Conservation (phyloP, 1,139 yeast species). For the Hyphopichia fennica region DNA sequence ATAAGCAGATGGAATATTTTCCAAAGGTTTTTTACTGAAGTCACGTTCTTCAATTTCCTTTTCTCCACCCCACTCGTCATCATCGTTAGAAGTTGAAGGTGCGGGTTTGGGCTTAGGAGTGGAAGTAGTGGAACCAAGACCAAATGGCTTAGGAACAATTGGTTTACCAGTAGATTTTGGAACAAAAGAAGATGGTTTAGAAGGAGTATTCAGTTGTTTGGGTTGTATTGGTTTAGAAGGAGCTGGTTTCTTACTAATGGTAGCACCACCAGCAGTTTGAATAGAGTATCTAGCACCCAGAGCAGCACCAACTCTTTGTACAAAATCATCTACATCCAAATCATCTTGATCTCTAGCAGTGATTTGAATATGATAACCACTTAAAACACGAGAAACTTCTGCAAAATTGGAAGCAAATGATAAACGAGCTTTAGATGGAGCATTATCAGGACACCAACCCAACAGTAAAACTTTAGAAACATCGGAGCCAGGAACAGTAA, state of each 20-base stretch:
- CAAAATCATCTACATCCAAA: slow-evolving; percentile 72
- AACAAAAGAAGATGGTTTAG: slow-evolving; percentile 30
- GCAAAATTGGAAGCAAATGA: slow-evolving; percentile 78
- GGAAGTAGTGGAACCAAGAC: slow-evolving; percentile 23
- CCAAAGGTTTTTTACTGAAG: slow-evolving; percentile 61
- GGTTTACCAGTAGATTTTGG: slow-evolving; percentile 46
- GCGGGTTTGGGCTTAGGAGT: slow-evolving; percentile 15
- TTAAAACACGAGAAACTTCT: slow-evolving; percentile 64
- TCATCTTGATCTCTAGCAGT: slow-evolving; percentile 96
- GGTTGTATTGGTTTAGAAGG: slow-evolving; percentile 19
- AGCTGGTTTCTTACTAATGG: slow-evolving; percentile 16
- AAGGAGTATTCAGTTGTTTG: slow-evolving; percentile 17
- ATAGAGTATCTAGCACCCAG: slow-evolving; percentile 94
- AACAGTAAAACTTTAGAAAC: slow-evolving; percentile 79
- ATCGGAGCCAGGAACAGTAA: slow-evolving; percentile 86
- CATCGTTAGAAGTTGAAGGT: slow-evolving; percentile 27
- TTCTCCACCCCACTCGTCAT: slow-evolving; percentile 67
- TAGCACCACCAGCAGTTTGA: slow-evolving; percentile 30
- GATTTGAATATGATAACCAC: slow-evolving; percentile 91
- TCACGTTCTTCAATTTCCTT: slow-evolving; percentile 72
- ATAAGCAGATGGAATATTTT: slow-evolving; percentile 63
- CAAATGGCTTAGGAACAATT: slow-evolving; percentile 18
- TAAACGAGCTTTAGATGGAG: slow-evolving; percentile 73
- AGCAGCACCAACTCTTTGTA: slow-evolving; percentile 80
- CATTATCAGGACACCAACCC: slow-evolving; percentile 93